These are phyloP conservation scores for Fagopyrum esculentum DNA, from an alignment of 148 eudicot species.

Conservation along the genomic window DNA sequence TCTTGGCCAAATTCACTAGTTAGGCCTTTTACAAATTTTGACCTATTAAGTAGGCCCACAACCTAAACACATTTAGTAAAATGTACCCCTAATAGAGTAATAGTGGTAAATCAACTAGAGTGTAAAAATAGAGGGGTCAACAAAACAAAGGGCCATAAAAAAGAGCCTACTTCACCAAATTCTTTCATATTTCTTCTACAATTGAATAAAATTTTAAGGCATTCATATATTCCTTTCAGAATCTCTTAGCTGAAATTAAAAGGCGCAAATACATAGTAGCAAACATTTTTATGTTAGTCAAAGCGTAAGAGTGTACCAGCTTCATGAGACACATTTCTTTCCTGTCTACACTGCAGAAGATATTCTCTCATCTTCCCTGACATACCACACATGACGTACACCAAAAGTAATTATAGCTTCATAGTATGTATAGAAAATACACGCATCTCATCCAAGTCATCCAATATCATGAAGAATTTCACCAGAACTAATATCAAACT, in stretches of 20 bases:
- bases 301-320: slow-evolving; percentile 16
- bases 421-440: not conserved
- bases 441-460: not conserved
- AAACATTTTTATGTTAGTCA: not conserved
- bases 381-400: not conserved
- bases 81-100: too few species aligned
- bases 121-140: too few species aligned
- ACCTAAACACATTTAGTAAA: too few species aligned
- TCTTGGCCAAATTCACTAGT: too few species aligned
- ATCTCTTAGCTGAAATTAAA: not conserved
- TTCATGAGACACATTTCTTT: slow-evolving; percentile 21
- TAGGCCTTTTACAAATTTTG: too few species aligned
- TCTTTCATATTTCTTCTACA: not conserved
- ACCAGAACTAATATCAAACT: not conserved
- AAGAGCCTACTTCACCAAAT: too few species aligned
- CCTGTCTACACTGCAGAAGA: slow-evolving; percentile 19
- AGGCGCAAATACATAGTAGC: not conserved
- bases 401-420: not conserved
- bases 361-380: slow-evolving; percentile 22
- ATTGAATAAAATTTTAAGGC: not conserved
- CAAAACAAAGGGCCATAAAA: too few species aligned
- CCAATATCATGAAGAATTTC: not conserved
- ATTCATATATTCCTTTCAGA: not conserved
- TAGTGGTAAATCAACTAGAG: too few species aligned
- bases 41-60: too few species aligned